Evolutionary conservation across 1,284 basidiomycete species (phyloP), one percentile per base, ranked within the genome.

Genomic region (Singerocomus rubriflavus): DNA sequence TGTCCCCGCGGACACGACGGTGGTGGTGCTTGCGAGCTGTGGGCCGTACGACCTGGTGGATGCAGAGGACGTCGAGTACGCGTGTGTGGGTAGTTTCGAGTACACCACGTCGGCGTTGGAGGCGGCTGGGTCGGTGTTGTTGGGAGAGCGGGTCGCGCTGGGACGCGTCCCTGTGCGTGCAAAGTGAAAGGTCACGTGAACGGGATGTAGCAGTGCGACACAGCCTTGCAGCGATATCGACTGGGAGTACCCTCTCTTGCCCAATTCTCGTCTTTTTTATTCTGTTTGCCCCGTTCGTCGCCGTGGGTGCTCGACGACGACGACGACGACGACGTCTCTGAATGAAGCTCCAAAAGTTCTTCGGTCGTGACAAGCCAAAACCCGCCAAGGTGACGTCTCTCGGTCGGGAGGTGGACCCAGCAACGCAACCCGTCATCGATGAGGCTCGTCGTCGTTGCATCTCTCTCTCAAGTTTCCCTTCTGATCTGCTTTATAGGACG

Each of bases 1-100:
- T 38, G 46, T 55, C 10, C 29, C 47, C 32, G 21, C 6, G 1
- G 53, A 30, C 8, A 57, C 67, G 8, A 67, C 66, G 16, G 60
- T 82, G 27, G 70, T 82, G 2, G 65, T 84, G 8, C 56, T 86
- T 0, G 74, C 80, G 30, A 82, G 78, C 34, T 82, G 82, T 58
- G 78, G 73, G 16, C 84, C 84, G 31, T 85, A 85, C 57, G 84
- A 85, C 52, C 46, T 81, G 8, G 61, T 64, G 37, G 68, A 66
- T 12, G 58, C 57, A 4, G 48, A 56, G 14, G 60, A 57, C 2
- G 54, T 62, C 12, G 57, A 56, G 54, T 52, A 49, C 36, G 41
- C 57, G 51, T 56, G 70, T 51, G 52, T 82, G 57, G 75, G 72
- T 12, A 79, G 77, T 35, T 84, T 81, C 60, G 83, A 86, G 63